Percentiles rank a stretch among this genome's conserved stretches.
These are phyloP conservation scores for Solanum appendiculatum DNA, from an alignment of 257 asterid species.

Conservation along the genomic window DNA sequence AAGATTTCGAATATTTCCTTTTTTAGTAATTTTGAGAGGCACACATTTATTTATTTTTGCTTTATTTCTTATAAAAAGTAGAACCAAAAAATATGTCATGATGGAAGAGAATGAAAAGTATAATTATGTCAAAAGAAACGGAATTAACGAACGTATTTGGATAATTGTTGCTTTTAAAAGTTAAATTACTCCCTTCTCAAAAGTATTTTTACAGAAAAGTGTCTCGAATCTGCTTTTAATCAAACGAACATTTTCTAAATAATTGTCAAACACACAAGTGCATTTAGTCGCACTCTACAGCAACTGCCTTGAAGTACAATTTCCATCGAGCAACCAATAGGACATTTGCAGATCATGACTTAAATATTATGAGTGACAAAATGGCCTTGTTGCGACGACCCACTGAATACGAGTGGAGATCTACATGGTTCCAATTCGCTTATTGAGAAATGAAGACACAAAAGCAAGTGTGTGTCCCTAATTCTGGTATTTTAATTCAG, in stretches of 20 bases:
- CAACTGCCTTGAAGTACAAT: not conserved
- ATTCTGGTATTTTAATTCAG: not conserved
- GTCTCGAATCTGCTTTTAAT: not conserved
- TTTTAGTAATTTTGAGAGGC: not conserved
- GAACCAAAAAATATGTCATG: too few relatives aligned
- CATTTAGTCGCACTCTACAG: not conserved
- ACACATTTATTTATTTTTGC: not conserved
- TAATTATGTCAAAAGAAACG: not conserved
- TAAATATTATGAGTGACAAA: not conserved
- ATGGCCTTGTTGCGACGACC: not conserved
- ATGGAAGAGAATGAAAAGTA: too few relatives aligned
- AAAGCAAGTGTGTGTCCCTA: not conserved
- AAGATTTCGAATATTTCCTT: not conserved
- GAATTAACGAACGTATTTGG: not conserved
- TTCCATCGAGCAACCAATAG: not conserved
- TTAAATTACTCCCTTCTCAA: not conserved
- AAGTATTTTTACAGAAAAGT: not conserved
- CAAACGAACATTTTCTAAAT: not conserved
- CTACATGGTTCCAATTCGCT: not conserved
- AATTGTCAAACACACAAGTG: not conserved
- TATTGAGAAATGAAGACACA: not conserved
- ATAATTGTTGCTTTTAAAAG: not conserved
- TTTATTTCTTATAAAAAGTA: not conserved
- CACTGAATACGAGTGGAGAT: not conserved
- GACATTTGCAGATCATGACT: not conserved